Base-by-base conservation (phyloP, 2,329 filamentous ascomycete species). In the Pyrenochaeta sp. region DNA sequence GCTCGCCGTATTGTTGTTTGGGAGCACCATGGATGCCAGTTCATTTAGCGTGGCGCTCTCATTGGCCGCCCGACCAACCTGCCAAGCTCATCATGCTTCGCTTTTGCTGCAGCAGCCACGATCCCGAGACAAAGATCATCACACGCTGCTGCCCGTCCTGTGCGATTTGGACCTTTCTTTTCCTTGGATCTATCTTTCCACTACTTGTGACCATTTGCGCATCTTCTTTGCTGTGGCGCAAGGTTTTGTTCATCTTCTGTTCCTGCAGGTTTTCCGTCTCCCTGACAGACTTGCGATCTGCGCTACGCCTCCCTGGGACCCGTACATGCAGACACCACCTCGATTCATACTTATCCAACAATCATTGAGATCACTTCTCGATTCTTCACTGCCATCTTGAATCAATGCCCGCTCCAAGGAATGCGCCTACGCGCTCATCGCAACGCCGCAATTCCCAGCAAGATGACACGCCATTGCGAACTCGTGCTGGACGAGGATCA, bases 121-220 rank as follows among this genome's bases (percentile, higher is more conserved):
- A 69, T 58, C 66, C 64, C 66, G 67, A 71, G 68, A 73, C 72
- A 74, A 73, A 74, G 62, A 75, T 73, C 72, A 74, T 67, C 72
- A 72, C 68, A 69, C 67, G 56, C 57, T 64, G 57, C 54, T 59
- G 58, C 59, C 52, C 64, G 55, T 60, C 51, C 62, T 64, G 58
- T 64, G 62, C 47, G 51, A 62, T 65, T 69, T 54, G 54, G 50
- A 47, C 39, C 50, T 37, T 59, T 58, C 49, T 52, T 62, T 65
- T 66, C 55, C 51, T 66, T 65, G 56, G 56, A 54, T 63, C 54
- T 44, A 44, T 50, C 40, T 56, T 54, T 56, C 56, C 24, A 51
- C 45, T 62, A 54, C 58, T 57, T 57, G 57, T 58, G 46, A 58
- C 40, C 43, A 54, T 61, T 58, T 60, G 47, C 55, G 54, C 60